phyloP scores from a whole-genome alignment of 805 yeast species.

The Candida nitratophila region DNA sequence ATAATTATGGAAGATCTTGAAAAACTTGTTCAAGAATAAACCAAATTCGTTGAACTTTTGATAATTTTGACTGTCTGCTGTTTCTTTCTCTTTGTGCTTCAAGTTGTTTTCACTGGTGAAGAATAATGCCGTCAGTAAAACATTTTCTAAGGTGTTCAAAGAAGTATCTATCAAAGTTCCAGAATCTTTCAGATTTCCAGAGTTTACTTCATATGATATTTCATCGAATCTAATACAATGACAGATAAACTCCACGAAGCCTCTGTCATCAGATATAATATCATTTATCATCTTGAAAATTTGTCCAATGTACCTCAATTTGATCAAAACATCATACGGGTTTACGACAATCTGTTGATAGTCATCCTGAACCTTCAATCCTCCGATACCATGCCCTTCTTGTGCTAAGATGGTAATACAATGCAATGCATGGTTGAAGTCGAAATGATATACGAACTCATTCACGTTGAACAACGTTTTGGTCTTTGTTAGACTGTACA shows the following conservation, averaged over 20 bases:
- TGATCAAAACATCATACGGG: slow-evolving; percentile 2
- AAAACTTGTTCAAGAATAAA: slow-evolving; percentile 16
- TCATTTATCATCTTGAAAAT: slow-evolving; percentile 1
- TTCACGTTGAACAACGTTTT: background rate
- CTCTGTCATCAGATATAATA: background rate
- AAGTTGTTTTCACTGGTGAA: slow-evolving; percentile 6
- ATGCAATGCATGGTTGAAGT: slow-evolving; percentile 1
- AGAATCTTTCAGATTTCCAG: background rate
- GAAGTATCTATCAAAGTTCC: background rate
- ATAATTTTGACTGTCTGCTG: background rate
- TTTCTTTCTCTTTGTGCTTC: slow-evolving; percentile 15
- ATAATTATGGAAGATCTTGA: background rate
- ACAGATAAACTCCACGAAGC: background rate
- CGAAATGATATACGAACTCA: slow-evolving; percentile 1
- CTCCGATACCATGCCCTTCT: slow-evolving; percentile 1
- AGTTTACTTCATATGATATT: background rate
- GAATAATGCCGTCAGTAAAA: background rate
- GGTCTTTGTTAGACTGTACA: background rate
- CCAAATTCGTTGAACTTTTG: slow-evolving; percentile 16
- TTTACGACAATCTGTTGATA: slow-evolving; percentile 1
- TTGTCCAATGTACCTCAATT: slow-evolving; percentile 1
- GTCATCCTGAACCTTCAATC: slow-evolving; percentile 1
- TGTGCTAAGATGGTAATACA: slow-evolving; percentile 1
- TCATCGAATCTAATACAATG: slow-evolving; percentile 1
- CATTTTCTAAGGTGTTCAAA: background rate